Percentiles rank a stretch among this genome's conserved stretches.
Conservation (phyloP, 306 rosid species). For the Gastrolobium bilobum region DNA sequence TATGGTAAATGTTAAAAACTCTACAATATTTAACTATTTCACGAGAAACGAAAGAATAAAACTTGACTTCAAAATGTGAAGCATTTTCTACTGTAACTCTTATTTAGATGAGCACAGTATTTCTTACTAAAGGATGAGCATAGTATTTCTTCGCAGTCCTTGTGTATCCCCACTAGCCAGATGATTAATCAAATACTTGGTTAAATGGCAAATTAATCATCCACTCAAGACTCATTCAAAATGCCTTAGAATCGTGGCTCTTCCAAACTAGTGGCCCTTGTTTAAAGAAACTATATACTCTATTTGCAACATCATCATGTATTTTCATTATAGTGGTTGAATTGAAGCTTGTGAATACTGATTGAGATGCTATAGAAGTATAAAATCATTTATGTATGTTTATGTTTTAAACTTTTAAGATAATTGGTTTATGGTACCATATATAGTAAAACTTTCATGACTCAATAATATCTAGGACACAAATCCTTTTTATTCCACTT, state of each 20-base stretch:
- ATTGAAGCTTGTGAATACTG: not conserved
- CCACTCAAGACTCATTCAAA: slow-evolving; percentile 25
- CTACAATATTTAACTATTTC: too few relatives aligned
- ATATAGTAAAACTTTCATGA: too few relatives aligned
- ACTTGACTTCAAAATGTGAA: too few relatives aligned
- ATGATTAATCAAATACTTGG: not conserved
- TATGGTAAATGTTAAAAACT: too few relatives aligned
- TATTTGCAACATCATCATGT: not conserved
- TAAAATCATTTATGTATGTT: not conserved
- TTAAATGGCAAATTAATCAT: slow-evolving; percentile 24
- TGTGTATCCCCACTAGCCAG: not conserved
- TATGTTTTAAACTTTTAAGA: not conserved
- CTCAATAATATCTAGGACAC: too few relatives aligned
- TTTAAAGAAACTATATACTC: not conserved
- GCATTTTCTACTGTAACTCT: too few relatives aligned
- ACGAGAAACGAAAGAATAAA: too few relatives aligned
- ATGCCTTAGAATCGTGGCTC: not conserved
- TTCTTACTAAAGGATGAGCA: not conserved
- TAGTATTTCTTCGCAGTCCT: not conserved
- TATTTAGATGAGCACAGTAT: too few relatives aligned
- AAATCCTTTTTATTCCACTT: too few relatives aligned
- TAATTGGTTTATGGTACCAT: not conserved
- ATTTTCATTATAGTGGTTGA: slow-evolving; percentile 11
- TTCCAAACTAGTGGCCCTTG: slow-evolving; percentile 36
- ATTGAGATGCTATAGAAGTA: not conserved